Evolutionary conservation across 1,139 yeast species (phyloP).

Genomic region (Yamadazyma membranifaciens): DNA sequence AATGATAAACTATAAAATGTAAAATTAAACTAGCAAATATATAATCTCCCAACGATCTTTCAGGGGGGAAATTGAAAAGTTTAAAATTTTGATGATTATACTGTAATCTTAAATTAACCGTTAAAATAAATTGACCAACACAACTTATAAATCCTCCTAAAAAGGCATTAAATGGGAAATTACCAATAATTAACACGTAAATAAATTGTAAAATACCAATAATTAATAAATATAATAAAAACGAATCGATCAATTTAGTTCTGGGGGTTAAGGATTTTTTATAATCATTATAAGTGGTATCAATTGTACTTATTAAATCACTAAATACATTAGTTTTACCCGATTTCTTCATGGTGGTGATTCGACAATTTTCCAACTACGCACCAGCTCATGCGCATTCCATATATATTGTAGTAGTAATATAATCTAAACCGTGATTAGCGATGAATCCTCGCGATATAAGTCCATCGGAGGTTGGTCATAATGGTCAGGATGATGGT

Average conservation of each 20-base stretch:
- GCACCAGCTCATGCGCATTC: too few relatives aligned
- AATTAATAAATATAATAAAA: conserved; percentile 68
- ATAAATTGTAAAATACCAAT: conserved; percentile 78
- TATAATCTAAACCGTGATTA: too few relatives aligned
- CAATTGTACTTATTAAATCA: conserved; percentile 20
- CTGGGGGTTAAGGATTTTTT: conserved; percentile 40
- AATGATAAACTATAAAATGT: conserved; percentile 88
- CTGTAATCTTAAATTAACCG: conserved; percentile 79
- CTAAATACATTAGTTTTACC: conserved; percentile 1
- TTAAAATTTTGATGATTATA: conserved; percentile 22
- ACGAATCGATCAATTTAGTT: conserved; percentile 70
- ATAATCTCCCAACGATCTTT: conserved; percentile 86
- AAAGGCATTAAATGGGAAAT: conserved; percentile 95
- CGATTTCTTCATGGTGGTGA: conserved; percentile 5
- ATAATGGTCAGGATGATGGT: conserved; percentile 6
- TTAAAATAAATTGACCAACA: conserved; percentile 92
- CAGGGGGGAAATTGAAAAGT: conserved; percentile 52
- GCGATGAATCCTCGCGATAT: too few relatives aligned
- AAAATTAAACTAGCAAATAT: conserved; percentile 82
- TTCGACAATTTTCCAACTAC: background rate
- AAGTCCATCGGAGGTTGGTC: background rate
- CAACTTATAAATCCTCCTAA: conserved; percentile 89
- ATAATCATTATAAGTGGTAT: conserved; percentile 50
- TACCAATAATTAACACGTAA: conserved; percentile 76
- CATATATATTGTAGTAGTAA: too few relatives aligned